phyloP scores from a whole-genome alignment of 2,329 filamentous ascomycete genomes.

The Lachnellula arida region DNA sequence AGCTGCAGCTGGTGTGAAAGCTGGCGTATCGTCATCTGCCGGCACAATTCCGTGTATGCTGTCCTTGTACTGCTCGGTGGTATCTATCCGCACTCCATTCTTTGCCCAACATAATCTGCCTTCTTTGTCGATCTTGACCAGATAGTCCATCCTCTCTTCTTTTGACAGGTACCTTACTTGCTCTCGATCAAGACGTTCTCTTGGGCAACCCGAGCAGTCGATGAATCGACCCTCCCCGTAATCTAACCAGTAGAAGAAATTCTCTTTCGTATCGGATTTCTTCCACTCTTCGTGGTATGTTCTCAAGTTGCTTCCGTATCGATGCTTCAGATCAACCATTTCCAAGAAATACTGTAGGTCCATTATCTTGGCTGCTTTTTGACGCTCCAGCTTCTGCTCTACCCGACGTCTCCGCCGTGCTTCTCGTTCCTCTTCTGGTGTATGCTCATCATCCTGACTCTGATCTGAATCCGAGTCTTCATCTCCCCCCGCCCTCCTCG shows the following conservation, averaged over 20 bases:
- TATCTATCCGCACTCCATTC: conserved; percentile 73
- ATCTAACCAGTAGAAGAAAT: conserved; percentile 94
- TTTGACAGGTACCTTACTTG: conserved; percentile 78
- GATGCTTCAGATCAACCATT: conserved; percentile 82
- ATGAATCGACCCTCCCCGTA: conserved; percentile 68
- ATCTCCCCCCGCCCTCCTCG: conserved; percentile 67
- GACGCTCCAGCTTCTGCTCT: conserved; percentile 51
- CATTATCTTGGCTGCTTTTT: conserved; percentile 71
- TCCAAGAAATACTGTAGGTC: conserved; percentile 78
- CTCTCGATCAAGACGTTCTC: conserved; percentile 70
- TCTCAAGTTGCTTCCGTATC: conserved; percentile 78
- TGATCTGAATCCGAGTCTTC: conserved; percentile 37
- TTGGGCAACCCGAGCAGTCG: conserved; percentile 66
- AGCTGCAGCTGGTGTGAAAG: conserved; percentile 34
- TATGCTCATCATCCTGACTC: conserved; percentile 15
- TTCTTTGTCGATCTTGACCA: conserved; percentile 69
- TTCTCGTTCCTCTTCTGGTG: conserved; percentile 36
- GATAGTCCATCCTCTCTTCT: conserved; percentile 76
- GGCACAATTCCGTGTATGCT: conserved; percentile 71
- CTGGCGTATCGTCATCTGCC: conserved; percentile 53
- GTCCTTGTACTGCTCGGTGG: conserved; percentile 70
- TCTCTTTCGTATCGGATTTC: conserved; percentile 68
- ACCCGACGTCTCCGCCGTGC: conserved; percentile 38
- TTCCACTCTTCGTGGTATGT: conserved; percentile 86
- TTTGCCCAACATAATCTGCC: conserved; percentile 85